Conservation (phyloP, 2,329 filamentous ascomycete species). For the Sporothrix luriei region DNA sequence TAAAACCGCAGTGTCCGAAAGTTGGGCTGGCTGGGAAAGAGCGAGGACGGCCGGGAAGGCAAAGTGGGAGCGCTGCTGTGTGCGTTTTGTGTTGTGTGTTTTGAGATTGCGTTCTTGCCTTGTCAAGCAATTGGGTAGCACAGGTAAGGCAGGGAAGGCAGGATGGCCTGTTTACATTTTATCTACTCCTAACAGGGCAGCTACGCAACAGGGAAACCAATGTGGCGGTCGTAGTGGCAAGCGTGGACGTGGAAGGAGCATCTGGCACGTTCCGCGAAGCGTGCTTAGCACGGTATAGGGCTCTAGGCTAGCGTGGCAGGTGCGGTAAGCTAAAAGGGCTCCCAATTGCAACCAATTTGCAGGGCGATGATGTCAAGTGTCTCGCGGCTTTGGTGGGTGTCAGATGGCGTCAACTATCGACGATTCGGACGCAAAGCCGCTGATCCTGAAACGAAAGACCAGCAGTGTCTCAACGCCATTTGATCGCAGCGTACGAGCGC, state of each 20-base stretch:
- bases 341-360: background rate
- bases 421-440: background rate
- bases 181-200: constrained; percentile 1
- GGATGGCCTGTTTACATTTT: constrained; percentile 17
- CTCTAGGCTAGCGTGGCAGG: background rate
- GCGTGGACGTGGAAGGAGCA: background rate
- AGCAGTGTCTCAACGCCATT: background rate
- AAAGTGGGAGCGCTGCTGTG: background rate
- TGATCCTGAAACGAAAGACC: background rate
- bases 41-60: background rate
- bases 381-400: background rate
- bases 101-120: background rate
- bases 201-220: constrained; percentile 4
- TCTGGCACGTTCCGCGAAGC: background rate
- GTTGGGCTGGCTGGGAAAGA: constrained; percentile 7
- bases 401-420: background rate
- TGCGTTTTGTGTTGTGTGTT: background rate
- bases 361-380: constrained; percentile 23
- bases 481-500: background rate
- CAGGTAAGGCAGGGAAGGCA: constrained; percentile 13
- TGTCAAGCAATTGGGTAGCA: background rate
- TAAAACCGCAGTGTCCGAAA: constrained; percentile 10
- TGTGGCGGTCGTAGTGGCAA: background rate
- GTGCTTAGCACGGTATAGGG: background rate
- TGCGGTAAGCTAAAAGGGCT: background rate